Conservation (phyloP, 192 early-diverging fungal genomes). For the Piromyces sp. region DNA sequence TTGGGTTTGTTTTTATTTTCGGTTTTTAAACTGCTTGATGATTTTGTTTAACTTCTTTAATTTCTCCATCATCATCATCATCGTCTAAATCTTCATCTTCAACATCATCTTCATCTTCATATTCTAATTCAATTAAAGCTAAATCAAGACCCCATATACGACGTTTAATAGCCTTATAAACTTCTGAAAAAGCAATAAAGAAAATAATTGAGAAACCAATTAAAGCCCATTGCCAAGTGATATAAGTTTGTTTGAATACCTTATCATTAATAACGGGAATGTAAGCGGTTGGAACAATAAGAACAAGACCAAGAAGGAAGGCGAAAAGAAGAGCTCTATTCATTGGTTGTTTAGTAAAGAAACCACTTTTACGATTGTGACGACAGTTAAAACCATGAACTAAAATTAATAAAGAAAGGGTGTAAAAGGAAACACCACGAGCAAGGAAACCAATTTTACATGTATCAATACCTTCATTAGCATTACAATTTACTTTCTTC, state of each 20-base stretch:
- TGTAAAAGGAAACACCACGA: constrained; percentile 50
- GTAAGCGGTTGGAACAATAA: constrained; percentile 38
- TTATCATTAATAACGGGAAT: constrained; percentile 44
- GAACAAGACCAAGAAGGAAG: constrained; percentile 21
- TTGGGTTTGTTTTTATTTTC: too few species aligned
- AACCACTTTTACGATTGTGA: constrained; percentile 22
- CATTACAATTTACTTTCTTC: constrained; percentile 12
- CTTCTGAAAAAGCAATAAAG: constrained; percentile 44
- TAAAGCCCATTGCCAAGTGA: constrained; percentile 54
- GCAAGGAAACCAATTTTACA: constrained; percentile 52
- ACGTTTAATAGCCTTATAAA: constrained; percentile 30
- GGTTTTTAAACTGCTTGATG: background rate
- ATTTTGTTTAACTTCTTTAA: background rate
- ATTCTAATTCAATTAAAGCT: background rate
- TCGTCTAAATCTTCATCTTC: background rate
- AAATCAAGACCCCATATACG: background rate
- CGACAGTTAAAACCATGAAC: constrained; percentile 64
- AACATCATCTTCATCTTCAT: background rate
- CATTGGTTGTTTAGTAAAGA: constrained; percentile 6
- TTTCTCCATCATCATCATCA: background rate
- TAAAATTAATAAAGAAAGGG: constrained; percentile 49
- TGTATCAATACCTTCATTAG: constrained; percentile 28
- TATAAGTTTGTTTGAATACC: constrained; percentile 35
- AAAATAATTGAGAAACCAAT: constrained; percentile 32
- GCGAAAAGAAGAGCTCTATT: constrained; percentile 31